Base-by-base conservation (phyloP, 2,329 filamentous ascomycete genomes). In the Aspergillus fumigatiaffinis region DNA sequence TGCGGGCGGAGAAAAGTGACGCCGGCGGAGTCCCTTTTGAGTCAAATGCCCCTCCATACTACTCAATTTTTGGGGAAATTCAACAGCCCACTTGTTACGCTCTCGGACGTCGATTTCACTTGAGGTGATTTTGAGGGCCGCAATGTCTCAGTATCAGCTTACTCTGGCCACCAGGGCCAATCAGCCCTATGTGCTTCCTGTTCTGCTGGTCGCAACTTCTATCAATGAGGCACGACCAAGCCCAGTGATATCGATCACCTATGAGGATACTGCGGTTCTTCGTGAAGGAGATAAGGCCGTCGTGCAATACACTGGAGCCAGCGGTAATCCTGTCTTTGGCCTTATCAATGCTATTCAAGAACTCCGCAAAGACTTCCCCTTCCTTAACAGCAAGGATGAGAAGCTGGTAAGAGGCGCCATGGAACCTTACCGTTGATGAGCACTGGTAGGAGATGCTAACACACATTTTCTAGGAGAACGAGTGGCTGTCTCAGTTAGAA, bases 401-500 rank as follows among this genome's bases (percentile, higher is more conserved):
- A 71, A 74, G 56, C 54, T 67, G 55, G 74, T 73, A 61, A 65
- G 68, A 59, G 53, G 46, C 48, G 20, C 46, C 21, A 20, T 17
- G 26, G n/a, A 17, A 20, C 12, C 21, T 44, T 17, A 14, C 38
- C 12, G 6, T 20, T 41, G 14, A 28, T 46, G 14, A 9, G 26
- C 46, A 35, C 52, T 56, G 49, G 26, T 23, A 25, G 10, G 21
- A 14, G 21, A 47, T 47, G 35, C 50, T 63, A 29, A 61, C 55
- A 44, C 23, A 51, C 47, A 2, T 38, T 42, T 17, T 52, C 20
- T 53, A 73, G 73, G 74, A 78, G 64, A 70, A 80, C 56, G 81
- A 85, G 66, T 86, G 84, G 84, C 72, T 85, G 60, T 74, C 76
- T 42, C 80, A 84, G 57, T 74, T 83, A 38, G 74, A 80, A 50